Base-by-base conservation (phyloP, 306 rosid genomes). In the Rosa persica region DNA sequence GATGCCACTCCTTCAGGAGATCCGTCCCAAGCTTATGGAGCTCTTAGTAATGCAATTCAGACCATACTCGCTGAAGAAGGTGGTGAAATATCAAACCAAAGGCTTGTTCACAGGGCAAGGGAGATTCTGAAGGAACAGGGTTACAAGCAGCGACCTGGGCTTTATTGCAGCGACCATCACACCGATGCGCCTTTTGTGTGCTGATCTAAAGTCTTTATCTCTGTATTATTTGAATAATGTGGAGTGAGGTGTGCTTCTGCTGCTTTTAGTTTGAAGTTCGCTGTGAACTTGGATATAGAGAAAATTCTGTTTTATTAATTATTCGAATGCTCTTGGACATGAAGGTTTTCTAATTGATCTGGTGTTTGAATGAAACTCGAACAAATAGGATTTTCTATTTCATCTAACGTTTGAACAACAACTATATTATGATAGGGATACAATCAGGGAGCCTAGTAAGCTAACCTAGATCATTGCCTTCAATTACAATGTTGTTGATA, bases 11-110 rank as follows among this genome's bases (percentile, higher is more conserved):
- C 97, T 12, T 4, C 79, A 0, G 96, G 96, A 25, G 75, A 87
- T 40, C 46, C 89, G 1, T 73, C 27, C 0, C 27, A 79, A 25
- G 89, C 96, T 13, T 94, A 90, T 79, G 97, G 97, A 15, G 97
- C 94, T 51, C 88, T 92, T 3, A 90, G 97, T 81, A 90, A 94
- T 81, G 89, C 88, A 15, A 90, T 92, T 42, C 96, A 90, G 77
- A 73, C 22, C 2, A 89, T 90, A 64, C 78, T 90, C 17, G 64
- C 78, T 0, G 96, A 86, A 73, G 78, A 65, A 2, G 81, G 76
- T 79, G 96, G 91, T 13, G n/a, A 23, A 27, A 57, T 93, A 16
- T 73, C 91, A 0, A 87, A 93, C 74, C 77, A 86, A 20, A 83
- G 90, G 13, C 89, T 92, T 83, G 92, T 92, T 51, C 5, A 75